These are phyloP conservation scores for Calonectria montana DNA, from an alignment of 2,329 filamentous ascomycete genomes.

Conservation along the genomic window DNA sequence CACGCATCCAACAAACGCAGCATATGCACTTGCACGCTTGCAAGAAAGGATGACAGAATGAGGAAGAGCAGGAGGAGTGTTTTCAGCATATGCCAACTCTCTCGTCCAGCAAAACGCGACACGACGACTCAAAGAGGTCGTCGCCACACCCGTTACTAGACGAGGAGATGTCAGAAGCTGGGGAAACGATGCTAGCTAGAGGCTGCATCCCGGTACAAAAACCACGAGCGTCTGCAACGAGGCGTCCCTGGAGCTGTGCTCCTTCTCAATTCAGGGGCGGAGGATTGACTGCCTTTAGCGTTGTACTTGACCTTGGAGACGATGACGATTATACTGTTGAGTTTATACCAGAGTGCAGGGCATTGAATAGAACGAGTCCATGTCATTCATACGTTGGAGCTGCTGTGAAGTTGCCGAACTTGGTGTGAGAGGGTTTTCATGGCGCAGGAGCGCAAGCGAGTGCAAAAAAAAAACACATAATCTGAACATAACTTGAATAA, in stretches of 20 bases:
- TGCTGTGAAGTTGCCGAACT: background rate
- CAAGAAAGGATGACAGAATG: background rate
- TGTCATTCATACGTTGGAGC: constrained; percentile 10
- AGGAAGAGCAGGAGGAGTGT: constrained; percentile 8
- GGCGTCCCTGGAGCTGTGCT: background rate
- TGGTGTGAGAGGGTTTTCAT: background rate
- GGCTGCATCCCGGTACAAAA: constrained; percentile 6
- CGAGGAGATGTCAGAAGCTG: background rate
- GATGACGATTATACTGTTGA: constrained; percentile 22
- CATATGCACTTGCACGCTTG: background rate
- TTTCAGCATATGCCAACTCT: background rate
- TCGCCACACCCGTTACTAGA: constrained; percentile 2
- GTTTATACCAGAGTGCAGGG: constrained; percentile 7
- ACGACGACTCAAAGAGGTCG: background rate
- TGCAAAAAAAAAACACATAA: background rate
- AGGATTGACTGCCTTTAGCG: constrained; percentile 22
- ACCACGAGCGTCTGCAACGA: background rate
- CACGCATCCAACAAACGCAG: background rate
- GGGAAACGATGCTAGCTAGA: constrained; percentile 8
- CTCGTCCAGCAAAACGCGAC: constrained; percentile 6
- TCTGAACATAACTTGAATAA: background rate
- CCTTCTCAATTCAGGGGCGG: background rate
- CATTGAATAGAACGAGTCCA: constrained; percentile 28
- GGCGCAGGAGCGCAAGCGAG: background rate
- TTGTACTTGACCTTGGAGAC: constrained; percentile 21